phyloP scores from a whole-genome alignment of 148 eudicot species.

The Amaranthus hypochondriacus region DNA sequence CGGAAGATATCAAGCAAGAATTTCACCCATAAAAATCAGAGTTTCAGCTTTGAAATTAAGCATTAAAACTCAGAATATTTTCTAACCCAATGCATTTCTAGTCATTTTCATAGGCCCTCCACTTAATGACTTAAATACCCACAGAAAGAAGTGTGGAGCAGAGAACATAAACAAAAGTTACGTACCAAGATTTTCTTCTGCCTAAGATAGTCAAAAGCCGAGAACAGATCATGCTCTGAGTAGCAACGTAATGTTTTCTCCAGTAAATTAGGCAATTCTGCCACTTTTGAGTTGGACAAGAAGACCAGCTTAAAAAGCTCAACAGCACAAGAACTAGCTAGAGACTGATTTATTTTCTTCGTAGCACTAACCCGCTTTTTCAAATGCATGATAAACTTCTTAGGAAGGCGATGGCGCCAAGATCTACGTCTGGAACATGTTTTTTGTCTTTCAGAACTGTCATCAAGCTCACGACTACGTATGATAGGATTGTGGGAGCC shows the following conservation, averaged over 20 bases:
- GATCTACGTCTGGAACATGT: constrained; percentile 37
- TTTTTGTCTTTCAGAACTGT: constrained; percentile 31
- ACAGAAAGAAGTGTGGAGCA: not conserved
- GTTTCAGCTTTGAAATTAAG: not conserved
- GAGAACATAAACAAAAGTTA: not conserved
- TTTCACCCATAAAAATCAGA: not conserved
- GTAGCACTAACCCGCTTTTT: constrained; percentile 37
- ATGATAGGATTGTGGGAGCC: constrained; percentile 31
- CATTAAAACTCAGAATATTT: not conserved
- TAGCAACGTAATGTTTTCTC: constrained; percentile 82
- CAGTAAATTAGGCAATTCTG: constrained; percentile 68
- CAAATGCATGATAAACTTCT: constrained; percentile 58
- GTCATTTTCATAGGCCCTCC: not conserved
- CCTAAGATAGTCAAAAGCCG: constrained; percentile 87
- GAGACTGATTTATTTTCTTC: constrained; percentile 46
- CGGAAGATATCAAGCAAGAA: not conserved
- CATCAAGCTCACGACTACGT: constrained; percentile 32
- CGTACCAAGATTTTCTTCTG: constrained; percentile 83
- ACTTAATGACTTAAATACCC: not conserved
- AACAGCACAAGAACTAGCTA: constrained; percentile 81
- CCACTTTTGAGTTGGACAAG: constrained; percentile 60
- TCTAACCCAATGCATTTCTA: constrained; percentile 1
- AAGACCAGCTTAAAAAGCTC: constrained; percentile 94
- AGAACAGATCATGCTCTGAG: constrained; percentile 91
- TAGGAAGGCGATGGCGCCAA: constrained; percentile 45